Conservation (phyloP, 306 rosid species). For the Echinosophora koreensis region DNA sequence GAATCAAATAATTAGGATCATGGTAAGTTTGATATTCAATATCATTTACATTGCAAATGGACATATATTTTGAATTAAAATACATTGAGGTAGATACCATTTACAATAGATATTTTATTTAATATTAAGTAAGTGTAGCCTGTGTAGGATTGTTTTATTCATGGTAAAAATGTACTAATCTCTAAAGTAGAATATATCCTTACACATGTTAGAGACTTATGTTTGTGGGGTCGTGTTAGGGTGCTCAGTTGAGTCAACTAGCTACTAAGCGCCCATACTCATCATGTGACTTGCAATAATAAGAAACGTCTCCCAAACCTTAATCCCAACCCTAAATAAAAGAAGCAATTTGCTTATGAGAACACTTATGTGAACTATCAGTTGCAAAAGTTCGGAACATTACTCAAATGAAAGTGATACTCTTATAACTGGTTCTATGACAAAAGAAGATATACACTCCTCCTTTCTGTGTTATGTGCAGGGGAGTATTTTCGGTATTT, state of each 20-base stretch:
- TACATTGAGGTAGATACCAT: neutral
- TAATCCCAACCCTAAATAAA: too few relatives aligned
- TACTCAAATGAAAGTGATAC: neutral
- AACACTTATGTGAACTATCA: neutral
- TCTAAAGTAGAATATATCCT: slow-evolving; percentile 11
- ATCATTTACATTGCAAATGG: slow-evolving; percentile 1
- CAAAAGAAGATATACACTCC: neutral
- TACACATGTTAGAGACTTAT: too few relatives aligned
- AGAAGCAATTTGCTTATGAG: too few relatives aligned
- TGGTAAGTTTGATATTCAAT: slow-evolving; percentile 6
- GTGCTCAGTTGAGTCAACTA: too few relatives aligned
- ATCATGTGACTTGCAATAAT: too few relatives aligned
- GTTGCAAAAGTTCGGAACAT: neutral
- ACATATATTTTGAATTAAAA: slow-evolving; percentile 8
- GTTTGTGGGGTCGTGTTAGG: too few relatives aligned
- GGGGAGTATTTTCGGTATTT: neutral
- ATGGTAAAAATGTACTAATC: slow-evolving; percentile 30
- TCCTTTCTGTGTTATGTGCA: neutral
- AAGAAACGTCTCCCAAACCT: too few relatives aligned
- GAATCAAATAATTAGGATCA: slow-evolving; percentile 2
- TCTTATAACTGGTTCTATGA: neutral
- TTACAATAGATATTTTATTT: neutral
- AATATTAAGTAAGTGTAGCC: neutral
- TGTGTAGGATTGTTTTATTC: too few relatives aligned
- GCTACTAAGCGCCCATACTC: too few relatives aligned